Base-by-base conservation (phyloP, 495 filamentous ascomycete genomes). In the Penicillium goetzii region DNA sequence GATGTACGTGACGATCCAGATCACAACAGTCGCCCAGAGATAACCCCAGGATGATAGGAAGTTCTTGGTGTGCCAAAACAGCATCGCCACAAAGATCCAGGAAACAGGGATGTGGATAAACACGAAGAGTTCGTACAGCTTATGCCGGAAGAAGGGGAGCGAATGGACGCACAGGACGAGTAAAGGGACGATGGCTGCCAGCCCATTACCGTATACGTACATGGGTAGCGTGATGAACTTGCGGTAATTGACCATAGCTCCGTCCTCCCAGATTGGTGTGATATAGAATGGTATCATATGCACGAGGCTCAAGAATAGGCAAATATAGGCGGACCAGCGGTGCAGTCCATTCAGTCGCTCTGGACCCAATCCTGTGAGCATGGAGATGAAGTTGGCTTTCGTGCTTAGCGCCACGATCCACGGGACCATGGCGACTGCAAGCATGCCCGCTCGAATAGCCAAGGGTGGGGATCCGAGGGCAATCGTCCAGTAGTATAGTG, bases 51-150 rank as follows among this genome's bases (percentile, higher is more conserved):
- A 96, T 17, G 87, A 88, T 32, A 98, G 81, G 71, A 91, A 96
- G 74, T 98, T 97, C 68, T 92, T 88, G 67, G 90, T 95, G 75
- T 98, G 94, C 94, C 94, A 98, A 76, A 98, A 96, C 17, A 98
- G 84, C 78, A 97, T 84, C 11, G 81, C 92, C 34, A 97, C 73
- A 69, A 92, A 96, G 38, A 91, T 81, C 54, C 93, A 84, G 2
- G 93, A 89, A 12, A 92, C 87, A 0, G 93, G 90, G 1, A 92
- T 87, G 70, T 98, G 94, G 17, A 94, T 74, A 33, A 87, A 75
- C 17, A 94, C 84, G 69, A 97, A 98, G 2, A 92, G 73, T 72
- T 98, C 94, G 72, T 97, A 97, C 74, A 85, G 81, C 76, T 77
- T 74, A 30, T 77, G 71, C 30, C 89, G 83, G 2, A 89, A 51